Evolutionary conservation across 805 yeast species (phyloP), one percentile per base, ranked within the genome.

Genomic region (Lachancea quebecensis): DNA sequence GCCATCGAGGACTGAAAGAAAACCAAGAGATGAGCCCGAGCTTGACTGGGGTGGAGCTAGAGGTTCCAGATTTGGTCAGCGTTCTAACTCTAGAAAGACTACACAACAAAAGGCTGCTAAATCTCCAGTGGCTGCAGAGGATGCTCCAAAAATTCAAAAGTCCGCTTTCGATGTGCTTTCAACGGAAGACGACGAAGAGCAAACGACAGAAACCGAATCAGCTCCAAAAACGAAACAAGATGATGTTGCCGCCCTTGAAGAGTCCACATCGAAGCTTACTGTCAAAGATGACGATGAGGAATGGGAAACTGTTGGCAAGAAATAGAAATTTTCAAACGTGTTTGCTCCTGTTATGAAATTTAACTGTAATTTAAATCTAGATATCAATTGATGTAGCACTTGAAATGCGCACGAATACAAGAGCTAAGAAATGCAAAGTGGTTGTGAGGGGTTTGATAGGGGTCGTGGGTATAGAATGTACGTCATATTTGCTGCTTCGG

Each of bases 11-110:
- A 25, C 59, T 47, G 56, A 66, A 56, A 42, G 60, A 57, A 47
- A 45, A 32, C 39, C 40, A 18, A 54, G 66, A 43, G 68, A 63
- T 48, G 77, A 72, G 56, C 56, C 74, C 69, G 54, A 70, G 64
- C 67, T 75, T 39, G 75, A 72, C 50, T 72, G 77, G 77, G 67
- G 69, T 48, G 60, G 73, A n/a, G 78, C 78, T 70, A 67, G 82
- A 75, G 64, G 72, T 51, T 58, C 62, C 52, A 66, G 53, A 59
- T 67, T 50, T 32, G 40, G 40, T 17, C 44, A 47, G n/a, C 43
- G 43, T 25, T 33, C 43, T 2, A 40, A 27, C 43, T n/a, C 43
- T 9, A 41, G 42, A 30, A 28, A 18, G 7, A 21, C 38, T 25
- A 35, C 31, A 48, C 42, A 48, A 31, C 35, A 45, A 15, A 32